A percentile compares a stretch with the other conserved stretches of the same genome.
Evolutionary conservation across 805 yeast genomes (phyloP).

Genomic region (Monosporozyma solicola): DNA sequence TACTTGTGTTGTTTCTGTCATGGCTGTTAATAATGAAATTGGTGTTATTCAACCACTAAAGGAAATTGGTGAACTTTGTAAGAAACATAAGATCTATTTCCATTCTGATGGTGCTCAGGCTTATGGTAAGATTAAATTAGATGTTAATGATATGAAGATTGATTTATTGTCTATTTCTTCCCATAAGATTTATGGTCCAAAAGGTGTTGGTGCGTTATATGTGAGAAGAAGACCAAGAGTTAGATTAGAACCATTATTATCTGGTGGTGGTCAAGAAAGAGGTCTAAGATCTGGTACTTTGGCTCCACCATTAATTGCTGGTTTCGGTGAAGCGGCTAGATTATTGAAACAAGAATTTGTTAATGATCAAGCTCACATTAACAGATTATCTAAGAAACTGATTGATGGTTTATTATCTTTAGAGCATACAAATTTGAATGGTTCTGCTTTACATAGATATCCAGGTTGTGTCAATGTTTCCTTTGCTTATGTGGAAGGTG

Average conservation of each 20-base stretch:
- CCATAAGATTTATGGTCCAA: slow-evolving; percentile 96
- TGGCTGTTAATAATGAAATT: slow-evolving; percentile 97
- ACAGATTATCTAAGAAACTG: slow-evolving; percentile 62
- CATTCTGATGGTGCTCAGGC: slow-evolving; percentile 98
- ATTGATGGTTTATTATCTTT: slow-evolving; percentile 63
- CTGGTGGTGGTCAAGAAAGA: slow-evolving; percentile 99
- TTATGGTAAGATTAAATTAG: slow-evolving; percentile 84
- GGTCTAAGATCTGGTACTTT: slow-evolving; percentile 95
- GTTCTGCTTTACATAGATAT: slow-evolving; percentile 64
- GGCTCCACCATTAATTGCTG: slow-evolving; percentile 92
- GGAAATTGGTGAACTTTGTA: slow-evolving; percentile 84
- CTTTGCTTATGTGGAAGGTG: slow-evolving; percentile 97
- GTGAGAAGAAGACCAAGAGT: slow-evolving; percentile 98
- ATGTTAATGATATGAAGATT: slow-evolving; percentile 87
- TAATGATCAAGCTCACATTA: slow-evolving; percentile 64
- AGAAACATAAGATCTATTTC: slow-evolving; percentile 83
- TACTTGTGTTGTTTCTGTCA: slow-evolving; percentile 80
- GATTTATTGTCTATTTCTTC: slow-evolving; percentile 91
- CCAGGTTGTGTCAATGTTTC: slow-evolving; percentile 95
- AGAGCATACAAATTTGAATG: slow-evolving; percentile 86
- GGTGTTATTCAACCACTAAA: slow-evolving; percentile 95
- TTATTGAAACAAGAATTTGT: slow-evolving; percentile 64
- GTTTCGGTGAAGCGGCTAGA: slow-evolving; percentile 96
- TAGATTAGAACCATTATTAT: slow-evolving; percentile 85
- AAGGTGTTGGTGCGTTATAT: slow-evolving; percentile 92